Evolutionary conservation across 257 asterid species (phyloP).

Genomic region (Salvia hispanica): DNA sequence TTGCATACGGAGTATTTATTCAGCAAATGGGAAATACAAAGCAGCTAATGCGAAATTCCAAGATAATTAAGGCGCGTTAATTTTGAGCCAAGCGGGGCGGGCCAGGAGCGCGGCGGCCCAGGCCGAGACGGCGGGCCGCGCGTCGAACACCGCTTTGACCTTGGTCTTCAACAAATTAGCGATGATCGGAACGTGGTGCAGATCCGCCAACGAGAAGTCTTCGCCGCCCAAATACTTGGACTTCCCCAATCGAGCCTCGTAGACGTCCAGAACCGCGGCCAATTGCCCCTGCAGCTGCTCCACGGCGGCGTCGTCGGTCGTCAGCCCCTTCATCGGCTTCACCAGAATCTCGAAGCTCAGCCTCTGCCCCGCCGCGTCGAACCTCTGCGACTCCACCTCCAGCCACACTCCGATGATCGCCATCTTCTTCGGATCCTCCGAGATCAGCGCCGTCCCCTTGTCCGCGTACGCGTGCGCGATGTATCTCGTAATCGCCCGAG

Average conservation of each 20-base stretch:
- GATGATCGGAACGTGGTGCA: slow-evolving; percentile 52
- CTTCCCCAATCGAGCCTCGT: slow-evolving; percentile 45
- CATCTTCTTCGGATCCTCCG: slow-evolving; percentile 34
- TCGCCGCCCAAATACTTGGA: slow-evolving; percentile 59
- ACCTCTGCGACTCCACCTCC: slow-evolving; percentile 40
- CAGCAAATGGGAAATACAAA: too few relatives aligned
- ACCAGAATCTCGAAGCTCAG: slow-evolving; percentile 37
- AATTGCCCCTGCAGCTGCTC: slow-evolving; percentile 31
- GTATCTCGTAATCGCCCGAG: slow-evolving; percentile 50
- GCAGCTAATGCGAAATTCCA: too few relatives aligned
- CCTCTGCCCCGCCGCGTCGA: slow-evolving; percentile 33
- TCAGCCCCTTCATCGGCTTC: slow-evolving; percentile 37
- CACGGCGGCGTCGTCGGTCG: slow-evolving; percentile 33
- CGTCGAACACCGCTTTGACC: slow-evolving; percentile 46
- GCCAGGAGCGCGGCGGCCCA: slow-evolving; percentile 50
- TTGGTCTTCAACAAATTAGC: slow-evolving; percentile 41
- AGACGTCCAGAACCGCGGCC: slow-evolving; percentile 50
- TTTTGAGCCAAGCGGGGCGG: slow-evolving; percentile 58
- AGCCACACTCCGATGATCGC: slow-evolving; percentile 39
- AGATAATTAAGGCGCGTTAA: slow-evolving; percentile 15
- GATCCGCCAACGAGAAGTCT: slow-evolving; percentile 43
- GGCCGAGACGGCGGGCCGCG: slow-evolving; percentile 45
- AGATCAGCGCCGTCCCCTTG: slow-evolving; percentile 40
- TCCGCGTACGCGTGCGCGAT: slow-evolving; percentile 39
- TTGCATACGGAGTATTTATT: too few relatives aligned